Evolutionary conservation across 1,284 basidiomycete species (phyloP), one percentile per base, ranked within the genome.

Genomic region (Ganoderma lucidum): DNA sequence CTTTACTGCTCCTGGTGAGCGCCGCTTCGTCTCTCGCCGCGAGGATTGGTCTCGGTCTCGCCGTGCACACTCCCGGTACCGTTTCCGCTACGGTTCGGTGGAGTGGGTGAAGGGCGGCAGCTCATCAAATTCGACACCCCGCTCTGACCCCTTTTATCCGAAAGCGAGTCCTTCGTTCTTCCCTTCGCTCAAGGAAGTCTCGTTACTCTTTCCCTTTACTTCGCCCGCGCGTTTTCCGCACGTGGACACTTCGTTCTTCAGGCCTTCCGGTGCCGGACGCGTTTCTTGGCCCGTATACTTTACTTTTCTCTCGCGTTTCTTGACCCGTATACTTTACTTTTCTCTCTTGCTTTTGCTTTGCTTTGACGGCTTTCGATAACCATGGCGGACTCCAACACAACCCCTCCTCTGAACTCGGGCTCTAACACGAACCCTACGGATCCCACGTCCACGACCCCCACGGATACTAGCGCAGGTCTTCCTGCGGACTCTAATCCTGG

Each of bases 1-100:
- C 62, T 73, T 73, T 70, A 17, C 69, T 71, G 72, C 72, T 73
- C 72, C 72, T 64, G 72, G 72, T 71, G 72, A 73, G 72, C 72
- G 39, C 65, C 63, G 65, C 66, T 71, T 67, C 68, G 63, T 60
- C 66, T 67, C 67, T 73, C 67, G 70, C 35, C 35, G 35, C 35
- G 35, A 35, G 35, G 72, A 69, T 67, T 71, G 70, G 70, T 71
- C 69, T 73, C 59, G 61, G 69, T 69, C 68, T 64, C 70, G 68
- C 63, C 41, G 41, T 37, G 60, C 65, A 66, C 68, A 55, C 59
- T 64, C 64, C 37, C 63, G 48, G 42, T 39, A 19, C 56, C 44
- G 44, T 35, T 62, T 41, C n/a, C 35, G 42, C 37, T 64, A 64
- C 66, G 64, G 35, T 59, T 39, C 56, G 56, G 64, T 64, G 62